Conservation (phyloP, 306 rosid genomes). For the Rosa multiflora region DNA sequence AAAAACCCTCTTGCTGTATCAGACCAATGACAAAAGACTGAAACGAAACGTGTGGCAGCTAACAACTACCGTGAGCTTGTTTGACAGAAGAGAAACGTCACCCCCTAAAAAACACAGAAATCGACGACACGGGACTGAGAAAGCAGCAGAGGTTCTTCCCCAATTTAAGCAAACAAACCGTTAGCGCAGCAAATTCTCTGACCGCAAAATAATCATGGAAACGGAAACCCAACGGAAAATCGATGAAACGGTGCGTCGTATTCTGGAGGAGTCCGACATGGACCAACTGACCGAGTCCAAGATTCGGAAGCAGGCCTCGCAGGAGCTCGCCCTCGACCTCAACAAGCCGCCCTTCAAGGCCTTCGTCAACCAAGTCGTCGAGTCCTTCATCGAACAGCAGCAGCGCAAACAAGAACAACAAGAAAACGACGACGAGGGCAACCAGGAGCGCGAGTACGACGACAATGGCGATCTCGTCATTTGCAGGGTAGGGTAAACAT, state of each 20-base stretch:
- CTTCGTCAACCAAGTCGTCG: slow-evolving; percentile 58
- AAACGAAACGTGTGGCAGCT: too few relatives aligned
- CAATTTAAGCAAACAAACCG: not conserved
- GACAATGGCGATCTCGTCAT: slow-evolving; percentile 76
- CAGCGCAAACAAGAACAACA: slow-evolving; percentile 21
- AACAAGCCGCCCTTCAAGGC: slow-evolving; percentile 57
- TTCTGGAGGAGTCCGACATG: slow-evolving; percentile 70
- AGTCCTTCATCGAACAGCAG: slow-evolving; percentile 59
- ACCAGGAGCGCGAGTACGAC: slow-evolving; percentile 47
- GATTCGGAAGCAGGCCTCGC: slow-evolving; percentile 75
- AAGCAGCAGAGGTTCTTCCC: not conserved
- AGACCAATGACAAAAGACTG: too few relatives aligned
- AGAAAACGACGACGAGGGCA: slow-evolving; percentile 5
- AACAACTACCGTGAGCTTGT: too few relatives aligned
- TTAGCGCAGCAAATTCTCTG: not conserved
- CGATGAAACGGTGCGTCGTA: slow-evolving; percentile 57
- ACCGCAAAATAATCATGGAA: slow-evolving; percentile 44
- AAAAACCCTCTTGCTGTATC: too few relatives aligned
- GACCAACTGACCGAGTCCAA: slow-evolving; percentile 73
- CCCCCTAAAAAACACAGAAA: too few relatives aligned
- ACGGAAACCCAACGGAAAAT: slow-evolving; percentile 49
- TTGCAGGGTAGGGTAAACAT: slow-evolving; percentile 51
- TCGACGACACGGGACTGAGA: too few relatives aligned
- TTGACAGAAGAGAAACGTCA: too few relatives aligned
- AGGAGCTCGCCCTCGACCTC: slow-evolving; percentile 61